Conservation (phyloP, 2,329 filamentous ascomycete species). For the Rhinocladiella similis region DNA sequence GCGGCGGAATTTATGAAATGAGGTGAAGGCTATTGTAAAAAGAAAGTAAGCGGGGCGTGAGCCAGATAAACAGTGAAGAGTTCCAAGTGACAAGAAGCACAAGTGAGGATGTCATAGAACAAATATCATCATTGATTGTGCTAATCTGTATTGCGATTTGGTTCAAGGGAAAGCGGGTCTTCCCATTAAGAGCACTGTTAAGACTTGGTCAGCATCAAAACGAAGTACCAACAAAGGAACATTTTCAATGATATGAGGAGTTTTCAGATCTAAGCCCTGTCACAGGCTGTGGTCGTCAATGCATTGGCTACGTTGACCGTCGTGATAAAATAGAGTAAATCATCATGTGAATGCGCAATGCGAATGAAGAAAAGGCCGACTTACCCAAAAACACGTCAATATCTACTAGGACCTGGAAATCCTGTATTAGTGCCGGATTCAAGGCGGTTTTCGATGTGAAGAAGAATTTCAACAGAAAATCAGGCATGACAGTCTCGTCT, state of each 20-base stretch:
- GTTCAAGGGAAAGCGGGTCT: not conserved
- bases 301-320: slow-evolving; percentile 82
- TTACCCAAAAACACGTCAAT: slow-evolving; percentile 6
- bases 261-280: slow-evolving; percentile 60
- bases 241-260: not conserved
- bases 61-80: not conserved
- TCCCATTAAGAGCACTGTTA: not conserved
- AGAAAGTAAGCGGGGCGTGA: not conserved
- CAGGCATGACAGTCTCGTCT: slow-evolving; percentile 53
- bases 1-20: not conserved
- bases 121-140: not conserved
- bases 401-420: not conserved
- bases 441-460: not conserved
- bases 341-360: slow-evolving; percentile 58
- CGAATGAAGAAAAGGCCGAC: slow-evolving; percentile 13
- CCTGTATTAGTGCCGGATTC: not conserved
- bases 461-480: slow-evolving; percentile 7
- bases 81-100: not conserved
- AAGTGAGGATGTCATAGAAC: not conserved
- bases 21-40: not conserved
- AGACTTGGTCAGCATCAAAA: slow-evolving; percentile 3
- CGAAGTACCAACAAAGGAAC: not conserved
- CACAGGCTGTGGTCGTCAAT: slow-evolving; percentile 79
- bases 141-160: not conserved
- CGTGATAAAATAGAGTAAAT: slow-evolving; percentile 68